These are phyloP conservation scores for Oryza punctata DNA, from an alignment of 176 grass and related monocot genomes.

Conservation along the genomic window DNA sequence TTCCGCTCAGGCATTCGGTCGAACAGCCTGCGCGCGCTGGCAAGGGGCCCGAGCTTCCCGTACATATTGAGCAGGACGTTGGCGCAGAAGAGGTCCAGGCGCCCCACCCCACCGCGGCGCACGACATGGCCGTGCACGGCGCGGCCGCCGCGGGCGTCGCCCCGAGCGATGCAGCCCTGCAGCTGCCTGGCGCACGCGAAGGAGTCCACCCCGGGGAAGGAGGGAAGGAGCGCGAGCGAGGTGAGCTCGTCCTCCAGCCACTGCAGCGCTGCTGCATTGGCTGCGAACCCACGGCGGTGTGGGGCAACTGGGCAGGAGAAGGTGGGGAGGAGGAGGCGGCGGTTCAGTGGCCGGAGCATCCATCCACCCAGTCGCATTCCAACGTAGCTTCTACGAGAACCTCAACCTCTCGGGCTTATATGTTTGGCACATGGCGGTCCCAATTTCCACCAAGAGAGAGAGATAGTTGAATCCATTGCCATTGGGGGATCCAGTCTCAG, in stretches of 20 bases:
- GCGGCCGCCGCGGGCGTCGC: constrained; percentile 33
- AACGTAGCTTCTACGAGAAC: too few relatives aligned
- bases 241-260: constrained; percentile 52
- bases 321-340: neutral
- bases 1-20: constrained; percentile 43
- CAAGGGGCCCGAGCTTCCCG: constrained; percentile 25
- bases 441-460: too few relatives aligned
- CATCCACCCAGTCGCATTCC: neutral
- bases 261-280: constrained; percentile 26
- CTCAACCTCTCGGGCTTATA: too few relatives aligned
- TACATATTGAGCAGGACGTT: constrained; percentile 51
- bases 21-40: constrained; percentile 33
- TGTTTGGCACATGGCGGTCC: too few relatives aligned
- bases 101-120: constrained; percentile 27
- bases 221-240: constrained; percentile 37
- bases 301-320: neutral
- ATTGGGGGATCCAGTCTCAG: too few relatives aligned
- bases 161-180: constrained; percentile 33
- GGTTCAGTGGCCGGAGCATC: constrained; percentile 24
- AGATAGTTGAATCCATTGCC: too few relatives aligned
- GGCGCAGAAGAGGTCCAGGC: constrained; percentile 41
- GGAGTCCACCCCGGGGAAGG: constrained; percentile 5
- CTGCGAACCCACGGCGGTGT: neutral
- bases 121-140: constrained; percentile 33
- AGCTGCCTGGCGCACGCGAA: constrained; percentile 45